phyloP scores from a whole-genome alignment of 768 basidiomycete genomes.

The Pleurotus ostreatus region DNA sequence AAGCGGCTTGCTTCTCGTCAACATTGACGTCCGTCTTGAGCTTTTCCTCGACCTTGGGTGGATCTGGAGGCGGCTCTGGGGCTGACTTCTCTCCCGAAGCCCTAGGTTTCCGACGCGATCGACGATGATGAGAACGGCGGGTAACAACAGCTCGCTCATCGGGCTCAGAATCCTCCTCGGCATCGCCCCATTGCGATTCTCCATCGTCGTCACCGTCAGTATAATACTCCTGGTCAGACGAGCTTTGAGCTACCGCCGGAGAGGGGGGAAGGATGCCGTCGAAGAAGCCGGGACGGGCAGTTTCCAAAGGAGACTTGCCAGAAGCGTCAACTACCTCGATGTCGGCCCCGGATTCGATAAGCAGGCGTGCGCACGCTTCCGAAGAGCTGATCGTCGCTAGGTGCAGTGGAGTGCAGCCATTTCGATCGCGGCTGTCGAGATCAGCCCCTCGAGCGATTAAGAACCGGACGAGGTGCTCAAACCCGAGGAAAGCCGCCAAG shows the following conservation, averaged over 20 bases:
- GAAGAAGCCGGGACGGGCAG: conserved; percentile 44
- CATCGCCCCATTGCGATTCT: conserved; percentile 67
- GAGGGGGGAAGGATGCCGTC: conserved; percentile 25
- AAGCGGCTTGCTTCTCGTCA: conserved; percentile 45
- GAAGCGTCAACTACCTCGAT: conserved; percentile 67
- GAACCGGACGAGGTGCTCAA: conserved; percentile 64
- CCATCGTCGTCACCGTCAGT: conserved; percentile 29
- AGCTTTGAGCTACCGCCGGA: conserved; percentile 21
- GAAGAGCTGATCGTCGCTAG: conserved; percentile 73
- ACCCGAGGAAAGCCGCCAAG: conserved; percentile 76
- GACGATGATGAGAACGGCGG: conserved; percentile 19
- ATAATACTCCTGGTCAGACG: conserved; percentile 17
- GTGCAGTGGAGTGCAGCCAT: conserved; percentile 88
- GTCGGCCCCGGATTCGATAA: conserved; percentile 82
- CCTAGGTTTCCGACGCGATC: conserved; percentile 24
- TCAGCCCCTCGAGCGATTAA: conserved; percentile 72
- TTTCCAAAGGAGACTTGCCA: conserved; percentile 68
- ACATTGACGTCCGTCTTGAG: conserved; percentile 5
- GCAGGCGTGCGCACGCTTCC: conserved; percentile 54
- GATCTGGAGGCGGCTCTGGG: conserved; percentile 25
- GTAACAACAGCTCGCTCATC: conserved; percentile 16
- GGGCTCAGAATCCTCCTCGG: conserved; percentile 59
- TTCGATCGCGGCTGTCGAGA: conserved; percentile 80
- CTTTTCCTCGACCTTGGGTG: conserved; percentile 8
- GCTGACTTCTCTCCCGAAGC: conserved; percentile 25